Conservation (phyloP, 2,329 filamentous ascomycete genomes). For the Arthrocladium fulminans region DNA sequence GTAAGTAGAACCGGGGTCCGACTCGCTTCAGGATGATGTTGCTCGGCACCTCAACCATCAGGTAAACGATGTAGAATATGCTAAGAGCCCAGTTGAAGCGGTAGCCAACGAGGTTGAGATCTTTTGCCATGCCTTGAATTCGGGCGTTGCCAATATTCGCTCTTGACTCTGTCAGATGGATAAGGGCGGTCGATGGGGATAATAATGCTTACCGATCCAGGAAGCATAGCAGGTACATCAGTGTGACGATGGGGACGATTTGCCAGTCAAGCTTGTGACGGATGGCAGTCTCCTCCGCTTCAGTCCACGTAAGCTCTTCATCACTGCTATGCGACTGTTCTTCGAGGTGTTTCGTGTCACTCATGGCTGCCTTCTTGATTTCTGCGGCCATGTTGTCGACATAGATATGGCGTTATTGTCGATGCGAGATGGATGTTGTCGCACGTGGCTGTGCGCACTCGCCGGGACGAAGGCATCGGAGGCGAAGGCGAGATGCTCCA, state of each 20-base stretch:
- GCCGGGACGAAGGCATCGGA: not conserved
- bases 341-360: conserved; percentile 2
- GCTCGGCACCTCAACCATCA: conserved; percentile 22
- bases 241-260: conserved; percentile 17
- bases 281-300: conserved; percentile 16
- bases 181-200: not conserved
- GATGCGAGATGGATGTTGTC: not conserved
- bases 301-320: conserved; percentile 18
- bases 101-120: conserved; percentile 39
- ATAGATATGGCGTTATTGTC: too few relatives aligned
- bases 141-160: conserved; percentile 46
- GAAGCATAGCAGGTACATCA: conserved; percentile 19
- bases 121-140: conserved; percentile 45
- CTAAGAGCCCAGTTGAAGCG: conserved; percentile 45
- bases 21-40: conserved; percentile 25
- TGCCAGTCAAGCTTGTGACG: conserved; percentile 18
- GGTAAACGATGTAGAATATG: conserved; percentile 40
- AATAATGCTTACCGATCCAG: conserved; percentile 11
- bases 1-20: conserved; percentile 20
- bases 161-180: not conserved
- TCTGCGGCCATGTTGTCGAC: not conserved
- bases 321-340: not conserved
- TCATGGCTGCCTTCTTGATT: not conserved
- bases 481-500: not conserved
- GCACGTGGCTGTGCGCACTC: not conserved